Conservation (phyloP, 225 moss, liverwort and hornwort genomes). For the Rhytidiadelphus loreus region DNA sequence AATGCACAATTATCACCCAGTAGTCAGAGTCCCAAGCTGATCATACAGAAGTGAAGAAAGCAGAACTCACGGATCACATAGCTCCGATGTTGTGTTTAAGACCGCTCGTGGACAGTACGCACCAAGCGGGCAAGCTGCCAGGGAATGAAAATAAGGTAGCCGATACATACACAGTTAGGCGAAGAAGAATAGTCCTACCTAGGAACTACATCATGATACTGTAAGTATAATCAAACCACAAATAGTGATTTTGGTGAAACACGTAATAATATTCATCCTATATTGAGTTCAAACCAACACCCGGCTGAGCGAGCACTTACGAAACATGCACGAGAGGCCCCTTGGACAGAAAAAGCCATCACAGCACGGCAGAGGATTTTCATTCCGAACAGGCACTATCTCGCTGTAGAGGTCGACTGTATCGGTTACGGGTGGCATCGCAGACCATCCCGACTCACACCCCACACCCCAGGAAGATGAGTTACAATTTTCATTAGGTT, state of each 20-base stretch:
- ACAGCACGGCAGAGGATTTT: conserved; percentile 38
- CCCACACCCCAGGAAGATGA: conserved; percentile 15
- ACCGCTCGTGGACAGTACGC: conserved; percentile 59
- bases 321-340: conserved; percentile 91
- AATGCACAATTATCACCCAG: neutral
- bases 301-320: conserved; percentile 24
- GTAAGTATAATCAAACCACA: neutral
- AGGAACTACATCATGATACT: neutral
- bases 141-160: neutral
- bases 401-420: neutral
- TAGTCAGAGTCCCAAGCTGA: neutral
- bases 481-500: conserved; percentile 55
- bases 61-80: conserved; percentile 62
- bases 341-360: conserved; percentile 78
- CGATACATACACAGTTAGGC: neutral
- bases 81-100: conserved; percentile 2
- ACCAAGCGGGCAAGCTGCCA: conserved; percentile 75
- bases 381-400: conserved; percentile 23
- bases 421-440: neutral
- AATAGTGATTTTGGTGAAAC: neutral
- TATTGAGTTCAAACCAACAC: neutral
- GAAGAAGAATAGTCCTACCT: neutral
- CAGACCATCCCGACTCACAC: conserved; percentile 60
- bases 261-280: neutral
- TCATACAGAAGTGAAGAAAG: neutral